Conservation (phyloP, 805 yeast species). For the Kodamaea hsintzibuensis region DNA sequence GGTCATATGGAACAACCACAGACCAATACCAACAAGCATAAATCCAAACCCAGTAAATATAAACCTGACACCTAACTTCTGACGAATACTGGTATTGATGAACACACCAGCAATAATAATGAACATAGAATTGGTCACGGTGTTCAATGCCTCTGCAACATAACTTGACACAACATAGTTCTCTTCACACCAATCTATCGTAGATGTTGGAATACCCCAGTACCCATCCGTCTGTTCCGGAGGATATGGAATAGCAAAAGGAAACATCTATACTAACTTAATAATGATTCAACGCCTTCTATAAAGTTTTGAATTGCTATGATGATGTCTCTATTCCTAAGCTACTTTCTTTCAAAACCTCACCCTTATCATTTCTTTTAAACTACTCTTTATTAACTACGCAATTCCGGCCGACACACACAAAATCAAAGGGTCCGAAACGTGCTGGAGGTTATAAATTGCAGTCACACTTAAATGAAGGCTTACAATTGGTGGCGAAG, state of each 20-base stretch:
- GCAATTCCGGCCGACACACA: background rate
- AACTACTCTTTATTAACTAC: background rate
- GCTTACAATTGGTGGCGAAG: background rate
- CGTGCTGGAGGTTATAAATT: background rate
- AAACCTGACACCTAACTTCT: conserved; percentile 71
- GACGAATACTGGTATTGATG: conserved; percentile 56
- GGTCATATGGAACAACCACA: conserved; percentile 97
- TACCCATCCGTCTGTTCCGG: conserved; percentile 55
- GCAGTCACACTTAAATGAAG: background rate
- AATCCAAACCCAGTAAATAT: conserved; percentile 75
- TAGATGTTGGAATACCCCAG: conserved; percentile 86
- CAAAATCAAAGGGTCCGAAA: background rate
- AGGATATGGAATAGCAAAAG: conserved; percentile 57
- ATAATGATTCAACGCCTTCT: background rate
- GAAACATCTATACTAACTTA: conserved; percentile 32
- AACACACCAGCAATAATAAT: conserved; percentile 60
- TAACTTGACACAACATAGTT: conserved; percentile 85
- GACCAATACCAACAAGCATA: conserved; percentile 86
- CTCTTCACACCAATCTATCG: conserved; percentile 99
- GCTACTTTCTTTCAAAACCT: background rate
- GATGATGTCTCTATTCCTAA: too few species aligned
- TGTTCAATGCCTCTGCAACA: conserved; percentile 88
- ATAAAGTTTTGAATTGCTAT: background rate
- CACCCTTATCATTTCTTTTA: background rate
- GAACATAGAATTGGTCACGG: conserved; percentile 70